Evolutionary conservation across 2,329 filamentous ascomycete genomes (phyloP).

Genomic region (Exophiala dermatitidis): DNA sequence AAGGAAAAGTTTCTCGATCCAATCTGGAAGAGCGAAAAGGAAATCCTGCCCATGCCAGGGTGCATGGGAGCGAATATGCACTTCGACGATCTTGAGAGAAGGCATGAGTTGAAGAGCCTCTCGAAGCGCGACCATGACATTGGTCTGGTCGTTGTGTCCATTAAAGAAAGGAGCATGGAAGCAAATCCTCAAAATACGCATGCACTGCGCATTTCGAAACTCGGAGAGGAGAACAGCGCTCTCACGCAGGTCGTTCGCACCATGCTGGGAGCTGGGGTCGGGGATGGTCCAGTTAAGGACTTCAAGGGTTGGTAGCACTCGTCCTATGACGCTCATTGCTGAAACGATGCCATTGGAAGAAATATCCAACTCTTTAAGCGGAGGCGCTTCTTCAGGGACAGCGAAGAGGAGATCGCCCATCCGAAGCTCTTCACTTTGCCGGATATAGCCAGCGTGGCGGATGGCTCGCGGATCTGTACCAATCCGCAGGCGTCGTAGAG

Average conservation of each 20-base stretch:
- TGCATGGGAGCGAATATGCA: conserved; percentile 17
- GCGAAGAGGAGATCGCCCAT: conserved; percentile 1
- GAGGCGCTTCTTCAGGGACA: not conserved
- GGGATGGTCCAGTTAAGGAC: conserved; percentile 10
- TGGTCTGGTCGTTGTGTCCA: not conserved
- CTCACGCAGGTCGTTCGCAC: conserved; percentile 1
- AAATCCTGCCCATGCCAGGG: conserved; percentile 13
- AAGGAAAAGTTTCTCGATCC: conserved; percentile 17
- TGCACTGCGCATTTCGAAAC: not conserved
- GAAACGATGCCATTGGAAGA: conserved; percentile 14
- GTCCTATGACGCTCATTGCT: not conserved
- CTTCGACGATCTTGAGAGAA: conserved; percentile 16
- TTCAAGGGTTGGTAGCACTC: conserved; percentile 9
- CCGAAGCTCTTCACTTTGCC: not conserved
- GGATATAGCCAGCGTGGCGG: conserved; percentile 9
- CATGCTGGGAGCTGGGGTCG: not conserved
- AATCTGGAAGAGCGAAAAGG: conserved; percentile 14
- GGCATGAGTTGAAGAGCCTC: conserved; percentile 5
- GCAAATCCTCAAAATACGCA: conserved; percentile 18
- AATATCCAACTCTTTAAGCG: conserved; percentile 17
- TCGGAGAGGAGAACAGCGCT: not conserved
- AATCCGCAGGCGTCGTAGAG: conserved; percentile 14
- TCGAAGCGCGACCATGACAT: conserved; percentile 14
- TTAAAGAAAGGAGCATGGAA: conserved; percentile 11
- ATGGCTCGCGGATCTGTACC: conserved; percentile 17